These are phyloP conservation scores for Nannizziopsis barbatae DNA, from an alignment of 2,329 filamentous ascomycete genomes.

Conservation along the genomic window DNA sequence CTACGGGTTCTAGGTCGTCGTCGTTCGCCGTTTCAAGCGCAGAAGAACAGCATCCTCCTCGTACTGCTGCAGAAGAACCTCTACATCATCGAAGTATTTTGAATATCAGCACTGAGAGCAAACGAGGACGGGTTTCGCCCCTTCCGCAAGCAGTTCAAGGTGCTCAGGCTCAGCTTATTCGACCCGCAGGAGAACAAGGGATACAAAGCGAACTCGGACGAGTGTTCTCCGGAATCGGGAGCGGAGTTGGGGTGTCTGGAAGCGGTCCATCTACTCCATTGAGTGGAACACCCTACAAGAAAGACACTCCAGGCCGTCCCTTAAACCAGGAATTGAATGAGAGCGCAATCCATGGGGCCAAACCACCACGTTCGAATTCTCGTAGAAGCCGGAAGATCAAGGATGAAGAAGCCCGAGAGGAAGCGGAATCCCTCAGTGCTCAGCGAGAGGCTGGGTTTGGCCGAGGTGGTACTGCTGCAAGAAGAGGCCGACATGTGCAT, in stretches of 20 bases:
- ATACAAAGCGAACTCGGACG: conserved; percentile 93
- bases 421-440: conserved; percentile 54
- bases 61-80: conserved; percentile 44
- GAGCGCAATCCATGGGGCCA: neutral
- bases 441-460: conserved; percentile 49
- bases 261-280: conserved; percentile 44
- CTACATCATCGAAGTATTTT: conserved; percentile 57
- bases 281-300: conserved; percentile 39
- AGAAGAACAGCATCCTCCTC: conserved; percentile 29
- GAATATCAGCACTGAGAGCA: conserved; percentile 56
- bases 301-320: conserved; percentile 31
- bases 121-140: conserved; percentile 74
- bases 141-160: conserved; percentile 90
- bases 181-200: conserved; percentile 68
- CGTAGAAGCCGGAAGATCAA: conserved; percentile 58
- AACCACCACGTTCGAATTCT: conserved; percentile 33
- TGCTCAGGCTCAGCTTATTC: conserved; percentile 79
- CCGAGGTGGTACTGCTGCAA: conserved; percentile 46
- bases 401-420: conserved; percentile 59
- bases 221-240: conserved; percentile 89
- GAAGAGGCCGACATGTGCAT: conserved; percentile 45
- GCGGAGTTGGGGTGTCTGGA: conserved; percentile 48
- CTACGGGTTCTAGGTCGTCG: conserved; percentile 18
- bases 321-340: conserved; percentile 9
- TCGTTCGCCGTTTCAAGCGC: conserved; percentile 19